These are phyloP conservation scores for Polysphondylium violaceum DNA, from an alignment of 78 protist species.

Conservation along the genomic window DNA sequence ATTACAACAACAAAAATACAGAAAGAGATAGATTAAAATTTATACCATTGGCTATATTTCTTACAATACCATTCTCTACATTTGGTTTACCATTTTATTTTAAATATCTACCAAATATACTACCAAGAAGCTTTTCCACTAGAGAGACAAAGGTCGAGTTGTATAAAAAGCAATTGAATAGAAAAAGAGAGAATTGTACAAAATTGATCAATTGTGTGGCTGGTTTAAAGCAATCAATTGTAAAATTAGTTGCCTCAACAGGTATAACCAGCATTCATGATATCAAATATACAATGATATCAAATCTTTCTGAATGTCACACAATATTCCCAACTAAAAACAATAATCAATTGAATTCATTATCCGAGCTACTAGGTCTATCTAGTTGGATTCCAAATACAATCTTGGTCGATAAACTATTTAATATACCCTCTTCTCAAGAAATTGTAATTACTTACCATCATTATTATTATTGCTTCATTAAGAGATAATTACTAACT, in stretches of 20 bases:
- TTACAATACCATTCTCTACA: slow-evolving; percentile 66
- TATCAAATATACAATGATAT: neutral
- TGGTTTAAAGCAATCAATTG: neutral
- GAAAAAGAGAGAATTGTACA: too few relatives aligned
- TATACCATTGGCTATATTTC: slow-evolving; percentile 46
- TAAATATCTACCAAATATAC: slow-evolving; percentile 25
- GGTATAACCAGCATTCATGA: neutral
- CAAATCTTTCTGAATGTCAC: neutral
- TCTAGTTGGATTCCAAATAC: too few relatives aligned
- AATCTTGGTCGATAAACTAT: too few relatives aligned
- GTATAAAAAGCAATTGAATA: neutral
- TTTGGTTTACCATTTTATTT: slow-evolving; percentile 54
- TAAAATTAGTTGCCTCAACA: neutral
- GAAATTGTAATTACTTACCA: neutral
- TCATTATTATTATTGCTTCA: too few relatives aligned
- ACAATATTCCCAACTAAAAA: too few relatives aligned
- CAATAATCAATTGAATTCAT: too few relatives aligned
- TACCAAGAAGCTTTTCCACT: slow-evolving; percentile 55
- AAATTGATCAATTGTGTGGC: neutral
- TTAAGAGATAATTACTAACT: too few relatives aligned
- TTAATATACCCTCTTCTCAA: too few relatives aligned
- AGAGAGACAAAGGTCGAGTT: neutral
- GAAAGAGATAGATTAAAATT: slow-evolving; percentile 39
- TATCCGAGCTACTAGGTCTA: too few relatives aligned
- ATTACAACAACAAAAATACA: too few relatives aligned